A percentile compares a stretch with the other conserved stretches of the same genome.
Conservation (phyloP, 805 yeast species). For the Spathaspora arborariae region DNA sequence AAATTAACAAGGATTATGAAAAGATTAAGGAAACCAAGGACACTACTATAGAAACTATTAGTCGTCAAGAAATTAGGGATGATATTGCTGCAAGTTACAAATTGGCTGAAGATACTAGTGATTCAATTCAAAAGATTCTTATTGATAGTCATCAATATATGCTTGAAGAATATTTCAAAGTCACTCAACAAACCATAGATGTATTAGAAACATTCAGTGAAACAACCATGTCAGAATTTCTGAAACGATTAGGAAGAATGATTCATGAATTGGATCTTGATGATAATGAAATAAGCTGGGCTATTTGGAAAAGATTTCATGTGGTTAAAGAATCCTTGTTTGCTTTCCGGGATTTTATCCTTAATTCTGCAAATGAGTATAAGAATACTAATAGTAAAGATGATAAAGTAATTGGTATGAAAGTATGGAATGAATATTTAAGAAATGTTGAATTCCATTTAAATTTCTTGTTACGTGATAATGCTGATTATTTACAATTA, state of each 20-base stretch:
- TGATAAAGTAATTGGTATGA: slow-evolving; percentile 45
- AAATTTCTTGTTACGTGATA: slow-evolving; percentile 51
- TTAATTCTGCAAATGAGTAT: slow-evolving; percentile 20
- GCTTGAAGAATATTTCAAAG: slow-evolving; percentile 25
- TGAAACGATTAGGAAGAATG: slow-evolving; percentile 50
- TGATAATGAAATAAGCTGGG: slow-evolving; percentile 31
- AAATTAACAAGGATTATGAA: slow-evolving; percentile 33
- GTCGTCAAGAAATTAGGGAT: slow-evolving; percentile 36
- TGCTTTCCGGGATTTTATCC: slow-evolving; percentile 51
- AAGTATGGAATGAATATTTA: slow-evolving; percentile 31
- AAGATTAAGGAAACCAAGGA: slow-evolving; percentile 20
- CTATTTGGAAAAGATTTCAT: slow-evolving; percentile 61
- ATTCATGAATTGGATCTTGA: slow-evolving; percentile 12
- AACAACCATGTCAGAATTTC: slow-evolving; percentile 59
- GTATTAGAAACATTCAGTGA: slow-evolving; percentile 74
- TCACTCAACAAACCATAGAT: slow-evolving; percentile 49
- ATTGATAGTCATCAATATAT: slow-evolving; percentile 24
- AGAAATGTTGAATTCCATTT: slow-evolving; percentile 43
- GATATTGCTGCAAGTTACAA: slow-evolving; percentile 23
- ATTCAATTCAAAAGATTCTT: slow-evolving; percentile 21
- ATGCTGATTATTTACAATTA: slow-evolving; percentile 51
- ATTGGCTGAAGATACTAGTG: slow-evolving; percentile 18
- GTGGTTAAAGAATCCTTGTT: slow-evolving; percentile 52
- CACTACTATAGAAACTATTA: slow-evolving; percentile 15
- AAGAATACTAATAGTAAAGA: slow-evolving; percentile 11